Evolutionary conservation across 2,329 filamentous ascomycete species (phyloP), one percentile per base, ranked within the genome.

Genomic region (Aspergillus sp.): DNA sequence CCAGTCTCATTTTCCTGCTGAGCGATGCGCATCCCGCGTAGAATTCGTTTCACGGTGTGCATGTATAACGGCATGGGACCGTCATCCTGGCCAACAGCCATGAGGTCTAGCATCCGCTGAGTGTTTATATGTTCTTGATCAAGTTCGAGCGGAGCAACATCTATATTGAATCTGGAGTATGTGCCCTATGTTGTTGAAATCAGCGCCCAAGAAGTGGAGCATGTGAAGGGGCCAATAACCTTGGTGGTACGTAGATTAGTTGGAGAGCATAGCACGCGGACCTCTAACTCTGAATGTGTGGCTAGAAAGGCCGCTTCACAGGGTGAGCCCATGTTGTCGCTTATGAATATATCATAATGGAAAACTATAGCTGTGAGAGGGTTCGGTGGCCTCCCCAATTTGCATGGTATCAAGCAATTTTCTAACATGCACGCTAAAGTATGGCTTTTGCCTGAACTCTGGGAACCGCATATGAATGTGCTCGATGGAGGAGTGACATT

Each of bases 271-370:
- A 87, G 68, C 0, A 87, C 80, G 2, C 80, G 73, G 1, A 86
- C 83, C 1, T 74, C 70, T 20, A 85, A 71, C 0, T 72, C 68
- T 0, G 62, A 55, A 24, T 76, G 63, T 0, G 78, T 79, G 0
- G 80, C 75, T 3, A 89, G 69, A 60, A 80, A 84, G 0, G 85
- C 84, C 0, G 81, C 85, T 66, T 89, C 86, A 55, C 85, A 86
- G 0, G 85, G 79, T 0, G 74, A 74, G 15, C 80, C 80, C 1
- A 76, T 72, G 0, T 68, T 65, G 44, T 81, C 78, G 0, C 78
- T 82, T 11, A 78, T 76, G 59, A 83, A 84, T 0, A 78, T 79
- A 62, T 87, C 85, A 57, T 86, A 89, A 60, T 89, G 85, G 50
- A 89, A 89, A 0, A 89, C 81, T 0, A 89, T 71, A 0, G 83